Evolutionary conservation across 352 stramenopile genomes (phyloP), one percentile per base, ranked within the genome.

Genomic region (Globisporangium heterothallicum): DNA sequence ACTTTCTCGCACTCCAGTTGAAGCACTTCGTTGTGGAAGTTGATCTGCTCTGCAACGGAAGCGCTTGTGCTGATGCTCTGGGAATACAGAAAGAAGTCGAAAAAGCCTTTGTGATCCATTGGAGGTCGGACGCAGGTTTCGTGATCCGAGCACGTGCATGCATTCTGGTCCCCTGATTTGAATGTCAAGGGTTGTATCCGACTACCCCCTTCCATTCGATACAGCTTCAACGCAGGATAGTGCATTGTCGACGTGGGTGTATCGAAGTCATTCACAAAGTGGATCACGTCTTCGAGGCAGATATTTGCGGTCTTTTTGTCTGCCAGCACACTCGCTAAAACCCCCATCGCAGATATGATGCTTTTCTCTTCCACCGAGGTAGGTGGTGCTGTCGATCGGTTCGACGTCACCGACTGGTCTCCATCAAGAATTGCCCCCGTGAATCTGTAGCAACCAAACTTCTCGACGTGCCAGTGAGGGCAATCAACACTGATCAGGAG

Each of bases 401-500:
- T 29, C 18, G 41, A 8, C 5, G 9, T 26, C 12, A 21, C 1
- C 6, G 14, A 14, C 25, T 42, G 4, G 14, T 53, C 29, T n/a
- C 47, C 53, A 26, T 53, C 43, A 12, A 22, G 16, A 14, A 52
- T 34, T 42, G 45, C 52, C 49, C 51, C 59, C 19, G 13, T 25
- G 9, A 78, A 49, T n/a, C 45, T 60, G 59, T 78, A 81, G 27
- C 42, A 66, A 14, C 52, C 44, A 26, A 59, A 59, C 56, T 66
- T 78, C 30, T 64, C 59, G 18, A 78, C 25, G 13, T 65, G 50
- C 71, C 71, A 81, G 27, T 47, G 61, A n/a, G 18, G 32, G 16
- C 43, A 59, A 2, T 66, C 36, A 9, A 53, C 43, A 24, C 26
- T 56, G 5, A 81, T 43, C 53, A 81, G 30, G 4, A 81, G 35